Percentiles rank a stretch among this genome's conserved stretches.
phyloP scores from a whole-genome alignment of 805 yeast genomes.

The Cyberlindnera saturnus region DNA sequence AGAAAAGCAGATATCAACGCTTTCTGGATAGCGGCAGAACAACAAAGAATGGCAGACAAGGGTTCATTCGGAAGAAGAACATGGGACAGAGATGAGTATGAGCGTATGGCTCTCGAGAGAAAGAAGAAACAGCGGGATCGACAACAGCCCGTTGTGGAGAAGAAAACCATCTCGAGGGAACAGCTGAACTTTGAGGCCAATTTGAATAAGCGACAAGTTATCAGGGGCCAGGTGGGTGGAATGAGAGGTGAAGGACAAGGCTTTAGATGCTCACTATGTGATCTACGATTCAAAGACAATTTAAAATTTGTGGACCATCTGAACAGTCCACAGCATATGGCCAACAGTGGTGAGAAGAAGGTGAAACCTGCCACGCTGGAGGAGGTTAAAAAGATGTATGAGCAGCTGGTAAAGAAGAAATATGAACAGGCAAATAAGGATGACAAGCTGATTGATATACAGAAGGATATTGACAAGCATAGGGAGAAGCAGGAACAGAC shows the following conservation, averaged over 20 bases:
- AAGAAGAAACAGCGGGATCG: conserved; percentile 15
- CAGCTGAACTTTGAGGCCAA: conserved; percentile 21
- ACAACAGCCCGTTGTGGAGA: not conserved
- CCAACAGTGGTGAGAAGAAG: conserved; percentile 33
- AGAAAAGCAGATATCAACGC: not conserved
- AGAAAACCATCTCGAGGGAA: conserved; percentile 11
- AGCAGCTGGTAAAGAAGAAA: conserved; percentile 28
- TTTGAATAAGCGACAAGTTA: conserved; percentile 29
- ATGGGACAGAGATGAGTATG: conserved; percentile 70
- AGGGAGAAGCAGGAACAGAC: conserved; percentile 32
- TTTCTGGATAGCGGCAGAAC: not conserved
- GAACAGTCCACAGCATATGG: conserved; percentile 64
- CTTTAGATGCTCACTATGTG: conserved; percentile 77
- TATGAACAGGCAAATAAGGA: conserved; percentile 14
- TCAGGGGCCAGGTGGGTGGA: conserved; percentile 24
- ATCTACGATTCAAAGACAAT: conserved; percentile 76
- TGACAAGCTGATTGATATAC: conserved; percentile 27
- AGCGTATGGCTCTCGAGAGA: conserved; percentile 35
- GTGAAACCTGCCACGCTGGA: conserved; percentile 39
- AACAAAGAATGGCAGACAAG: conserved; percentile 1
- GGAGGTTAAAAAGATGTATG: conserved; percentile 39
- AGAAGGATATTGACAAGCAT: conserved; percentile 35
- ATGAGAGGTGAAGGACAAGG: conserved; percentile 64
- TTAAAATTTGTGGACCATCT: conserved; percentile 78
- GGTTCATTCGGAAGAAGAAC: conserved; percentile 51